Evolutionary conservation across 2,329 filamentous ascomycete species (phyloP).

Genomic region (Calonectria pteridis): DNA sequence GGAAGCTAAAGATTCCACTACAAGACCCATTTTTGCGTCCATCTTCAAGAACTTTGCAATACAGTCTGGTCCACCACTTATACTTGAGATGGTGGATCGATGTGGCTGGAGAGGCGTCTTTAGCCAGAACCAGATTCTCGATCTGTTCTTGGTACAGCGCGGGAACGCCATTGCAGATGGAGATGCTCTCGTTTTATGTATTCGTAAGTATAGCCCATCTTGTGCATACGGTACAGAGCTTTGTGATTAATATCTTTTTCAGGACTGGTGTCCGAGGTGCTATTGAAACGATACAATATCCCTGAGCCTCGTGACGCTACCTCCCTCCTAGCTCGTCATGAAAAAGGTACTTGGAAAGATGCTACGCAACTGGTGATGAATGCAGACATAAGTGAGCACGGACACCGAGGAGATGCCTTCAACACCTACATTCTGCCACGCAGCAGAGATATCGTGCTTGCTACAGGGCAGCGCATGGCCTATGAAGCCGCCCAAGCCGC

Average conservation of each 20-base stretch:
- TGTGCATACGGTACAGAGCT: no score
- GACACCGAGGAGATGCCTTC: neutral
- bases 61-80: neutral
- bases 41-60: neutral
- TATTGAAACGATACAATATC: neutral
- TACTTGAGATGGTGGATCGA: neutral
- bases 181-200: neutral
- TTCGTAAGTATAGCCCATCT: neutral
- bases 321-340: neutral
- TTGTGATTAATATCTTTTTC: neutral
- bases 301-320: neutral
- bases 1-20: neutral
- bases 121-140: neutral
- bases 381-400: neutral
- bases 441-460: neutral
- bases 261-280: neutral
- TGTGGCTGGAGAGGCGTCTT: neutral
- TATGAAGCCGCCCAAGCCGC: neutral
- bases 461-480: neutral
- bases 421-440: neutral
- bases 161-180: neutral
- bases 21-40: neutral
- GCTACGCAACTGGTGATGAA: neutral
- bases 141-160: neutral
- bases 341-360: neutral